Conservation (phyloP, 2,329 filamentous ascomycete species). For the Aspergillus fischeri region DNA sequence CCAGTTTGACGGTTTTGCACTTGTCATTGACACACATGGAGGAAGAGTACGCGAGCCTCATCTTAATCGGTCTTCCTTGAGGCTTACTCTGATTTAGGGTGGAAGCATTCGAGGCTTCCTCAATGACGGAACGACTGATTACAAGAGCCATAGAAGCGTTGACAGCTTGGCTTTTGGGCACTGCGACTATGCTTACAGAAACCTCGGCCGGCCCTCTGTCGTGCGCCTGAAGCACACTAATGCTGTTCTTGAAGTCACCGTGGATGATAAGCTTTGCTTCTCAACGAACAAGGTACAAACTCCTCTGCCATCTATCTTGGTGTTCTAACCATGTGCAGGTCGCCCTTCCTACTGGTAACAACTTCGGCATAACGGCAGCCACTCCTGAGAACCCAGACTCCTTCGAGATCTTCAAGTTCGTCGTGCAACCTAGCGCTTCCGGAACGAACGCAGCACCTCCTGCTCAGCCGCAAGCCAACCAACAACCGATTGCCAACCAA, state of each 20-base stretch:
- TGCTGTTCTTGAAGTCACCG: slow-evolving; percentile 66
- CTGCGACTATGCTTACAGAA: slow-evolving; percentile 86
- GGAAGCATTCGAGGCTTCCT: slow-evolving; percentile 88
- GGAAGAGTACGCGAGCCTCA: slow-evolving; percentile 48
- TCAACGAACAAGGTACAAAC: slow-evolving; percentile 60
- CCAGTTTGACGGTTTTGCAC: slow-evolving; percentile 82
- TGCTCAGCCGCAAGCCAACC: slow-evolving; percentile 12
- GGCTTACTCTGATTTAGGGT: slow-evolving; percentile 39
- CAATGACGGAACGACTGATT: slow-evolving; percentile 84
- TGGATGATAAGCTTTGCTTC: slow-evolving; percentile 81
- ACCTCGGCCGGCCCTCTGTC: slow-evolving; percentile 77
- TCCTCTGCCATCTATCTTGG: neutral
- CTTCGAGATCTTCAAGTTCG: slow-evolving; percentile 87
- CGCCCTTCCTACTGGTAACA: slow-evolving; percentile 72
- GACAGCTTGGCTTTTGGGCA: slow-evolving; percentile 89
- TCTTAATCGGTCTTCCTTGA: neutral
- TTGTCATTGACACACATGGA: slow-evolving; percentile 81
- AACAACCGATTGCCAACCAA: slow-evolving; percentile 24
- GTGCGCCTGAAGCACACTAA: slow-evolving; percentile 68
- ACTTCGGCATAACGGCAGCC: slow-evolving; percentile 81
- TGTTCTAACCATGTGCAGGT: slow-evolving; percentile 47
- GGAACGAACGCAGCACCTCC: slow-evolving; percentile 14
- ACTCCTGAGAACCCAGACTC: slow-evolving; percentile 90
- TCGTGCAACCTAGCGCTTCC: slow-evolving; percentile 55
- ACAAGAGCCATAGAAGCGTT: slow-evolving; percentile 68